phyloP scores from a whole-genome alignment of 2,329 filamentous ascomycete species.

The Rutstroemia sp. region DNA sequence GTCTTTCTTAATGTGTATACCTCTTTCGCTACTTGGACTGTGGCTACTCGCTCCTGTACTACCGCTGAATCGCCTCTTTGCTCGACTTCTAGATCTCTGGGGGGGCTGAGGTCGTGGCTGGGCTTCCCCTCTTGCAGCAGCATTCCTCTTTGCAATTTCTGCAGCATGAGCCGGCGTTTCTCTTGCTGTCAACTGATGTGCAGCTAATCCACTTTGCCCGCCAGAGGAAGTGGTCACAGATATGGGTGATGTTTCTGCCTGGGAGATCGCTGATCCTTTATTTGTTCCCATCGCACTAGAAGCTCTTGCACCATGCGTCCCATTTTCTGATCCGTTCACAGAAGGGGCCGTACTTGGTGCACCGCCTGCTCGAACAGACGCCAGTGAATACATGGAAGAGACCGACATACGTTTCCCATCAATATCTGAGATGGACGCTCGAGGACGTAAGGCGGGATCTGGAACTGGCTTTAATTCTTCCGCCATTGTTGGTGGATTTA shows the following conservation, averaged over 20 bases:
- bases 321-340: slow-evolving; percentile 44
- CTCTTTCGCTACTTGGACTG: slow-evolving; percentile 67
- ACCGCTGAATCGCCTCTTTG: slow-evolving; percentile 69
- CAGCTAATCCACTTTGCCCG: slow-evolving; percentile 36
- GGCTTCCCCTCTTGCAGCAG: slow-evolving; percentile 25
- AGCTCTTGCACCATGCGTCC: slow-evolving; percentile 16
- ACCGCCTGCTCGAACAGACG: slow-evolving; percentile 43
- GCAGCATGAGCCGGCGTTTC: slow-evolving; percentile 25
- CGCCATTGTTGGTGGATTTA: slow-evolving; percentile 31
- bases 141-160: slow-evolving; percentile 28
- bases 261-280: slow-evolving; percentile 26
- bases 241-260: slow-evolving; percentile 44
- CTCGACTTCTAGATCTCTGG: slow-evolving; percentile 58
- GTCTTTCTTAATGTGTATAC: slow-evolving; percentile 42
- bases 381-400: slow-evolving; percentile 65
- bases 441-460: slow-evolving; percentile 40
- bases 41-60: slow-evolving; percentile 78
- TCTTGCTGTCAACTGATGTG: slow-evolving; percentile 38
- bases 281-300: slow-evolving; percentile 18
- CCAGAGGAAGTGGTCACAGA: slow-evolving; percentile 46
- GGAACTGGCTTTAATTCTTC: slow-evolving; percentile 22
- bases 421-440: slow-evolving; percentile 42
- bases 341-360: slow-evolving; percentile 45
- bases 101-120: slow-evolving; percentile 34
- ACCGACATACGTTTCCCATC: slow-evolving; percentile 62